Conservation (phyloP, 1,139 yeast genomes). For the Arxiozyma telluris region DNA sequence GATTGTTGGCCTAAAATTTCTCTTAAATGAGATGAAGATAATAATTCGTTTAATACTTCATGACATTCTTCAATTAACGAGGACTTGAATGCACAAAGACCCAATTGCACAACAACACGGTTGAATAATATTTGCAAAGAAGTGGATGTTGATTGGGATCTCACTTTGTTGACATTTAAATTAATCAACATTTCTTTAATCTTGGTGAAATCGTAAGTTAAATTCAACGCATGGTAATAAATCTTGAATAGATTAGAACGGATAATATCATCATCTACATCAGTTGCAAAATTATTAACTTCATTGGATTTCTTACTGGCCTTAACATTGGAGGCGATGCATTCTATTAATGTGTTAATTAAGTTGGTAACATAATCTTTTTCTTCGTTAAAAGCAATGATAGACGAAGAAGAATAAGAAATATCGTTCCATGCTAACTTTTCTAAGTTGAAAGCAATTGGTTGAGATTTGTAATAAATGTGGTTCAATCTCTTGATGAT, state of each 20-base stretch:
- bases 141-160: slow-evolving; percentile 50
- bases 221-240: slow-evolving; percentile 85
- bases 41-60: slow-evolving; percentile 79
- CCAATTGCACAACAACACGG: slow-evolving; percentile 91
- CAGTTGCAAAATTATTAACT: slow-evolving; percentile 40
- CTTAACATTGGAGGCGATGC: background rate
- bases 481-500: slow-evolving; percentile 84
- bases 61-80: slow-evolving; percentile 85
- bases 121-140: slow-evolving; percentile 85
- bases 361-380: slow-evolving; percentile 43
- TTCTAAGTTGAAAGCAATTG: slow-evolving; percentile 64
- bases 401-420: slow-evolving; percentile 30
- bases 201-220: slow-evolving; percentile 49
- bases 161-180: slow-evolving; percentile 55
- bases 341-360: slow-evolving; percentile 43
- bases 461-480: slow-evolving; percentile 83
- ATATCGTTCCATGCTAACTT: slow-evolving; percentile 56
- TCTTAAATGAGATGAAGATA: slow-evolving; percentile 77
- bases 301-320: slow-evolving; percentile 50
- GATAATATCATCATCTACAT: slow-evolving; percentile 52
- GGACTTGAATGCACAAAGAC: slow-evolving; percentile 87
- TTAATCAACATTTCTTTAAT: slow-evolving; percentile 88
- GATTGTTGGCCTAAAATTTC: slow-evolving; percentile 89
- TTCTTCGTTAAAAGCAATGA: slow-evolving; percentile 25
- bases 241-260: slow-evolving; percentile 79